Evolutionary conservation across 345 rosid species (phyloP).

Genomic region (Kandelia obovata): DNA sequence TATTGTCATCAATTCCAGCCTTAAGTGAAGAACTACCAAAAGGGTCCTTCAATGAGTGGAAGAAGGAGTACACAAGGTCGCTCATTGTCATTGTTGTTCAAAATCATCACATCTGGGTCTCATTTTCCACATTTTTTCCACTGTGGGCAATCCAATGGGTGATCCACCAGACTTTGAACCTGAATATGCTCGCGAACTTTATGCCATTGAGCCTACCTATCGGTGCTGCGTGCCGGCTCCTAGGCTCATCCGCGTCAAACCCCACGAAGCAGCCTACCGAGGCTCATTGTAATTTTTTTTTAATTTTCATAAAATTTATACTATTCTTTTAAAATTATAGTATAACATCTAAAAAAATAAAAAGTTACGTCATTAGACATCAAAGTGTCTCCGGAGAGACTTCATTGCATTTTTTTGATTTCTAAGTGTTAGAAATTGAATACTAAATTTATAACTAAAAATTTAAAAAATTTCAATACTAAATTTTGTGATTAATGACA

Average conservation of each 20-base stretch:
- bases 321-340: no score
- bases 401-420: no score
- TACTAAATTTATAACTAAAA: no score
- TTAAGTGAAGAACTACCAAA: slow-evolving; percentile 51
- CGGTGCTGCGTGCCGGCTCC: slow-evolving; percentile 19
- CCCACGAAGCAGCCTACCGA: slow-evolving; percentile 32
- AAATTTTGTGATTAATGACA: no score
- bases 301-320: no score
- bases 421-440: no score
- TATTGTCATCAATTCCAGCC: slow-evolving; percentile 48
- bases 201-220: slow-evolving; percentile 24
- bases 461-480: no score
- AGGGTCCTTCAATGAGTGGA: slow-evolving; percentile 60
- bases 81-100: slow-evolving; percentile 47
- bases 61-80: slow-evolving; percentile 74
- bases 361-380: no score
- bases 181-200: slow-evolving; percentile 75
- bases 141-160: slow-evolving; percentile 82
- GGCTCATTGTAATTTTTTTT: not conserved
- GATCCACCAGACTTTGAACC: slow-evolving; percentile 96
- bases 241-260: slow-evolving; percentile 21
- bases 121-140: slow-evolving; percentile 64
- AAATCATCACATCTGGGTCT: slow-evolving; percentile 70
- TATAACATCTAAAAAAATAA: no score
- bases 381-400: no score